Evolutionary conservation across 2,329 filamentous ascomycete genomes (phyloP).

Genomic region (Penicillium freii): DNA sequence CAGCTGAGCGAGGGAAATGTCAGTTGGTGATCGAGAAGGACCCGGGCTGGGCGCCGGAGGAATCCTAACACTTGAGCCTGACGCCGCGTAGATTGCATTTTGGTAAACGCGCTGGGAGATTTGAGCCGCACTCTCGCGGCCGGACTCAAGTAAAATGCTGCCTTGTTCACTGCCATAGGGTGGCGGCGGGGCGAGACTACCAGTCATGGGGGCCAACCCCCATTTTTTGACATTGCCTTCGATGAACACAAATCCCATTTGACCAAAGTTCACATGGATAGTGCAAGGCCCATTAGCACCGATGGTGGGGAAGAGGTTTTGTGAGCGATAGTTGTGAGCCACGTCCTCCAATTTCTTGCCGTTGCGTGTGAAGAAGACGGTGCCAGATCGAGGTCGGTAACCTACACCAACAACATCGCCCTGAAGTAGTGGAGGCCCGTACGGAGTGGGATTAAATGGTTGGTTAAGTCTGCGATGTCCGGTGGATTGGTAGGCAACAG

Average conservation of each 20-base stretch:
- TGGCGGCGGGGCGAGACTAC: slow-evolving; percentile 88
- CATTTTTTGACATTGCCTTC: slow-evolving; percentile 99
- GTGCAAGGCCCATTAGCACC: slow-evolving; percentile 90
- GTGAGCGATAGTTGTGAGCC: slow-evolving; percentile 84
- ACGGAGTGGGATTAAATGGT: slow-evolving; percentile 75
- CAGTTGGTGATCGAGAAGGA: slow-evolving; percentile 84
- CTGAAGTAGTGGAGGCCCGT: slow-evolving; percentile 82
- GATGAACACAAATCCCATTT: slow-evolving; percentile 97
- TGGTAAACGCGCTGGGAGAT: slow-evolving; percentile 44
- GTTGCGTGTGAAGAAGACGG: slow-evolving; percentile 97
- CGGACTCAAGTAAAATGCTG: slow-evolving; percentile 88
- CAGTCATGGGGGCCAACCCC: slow-evolving; percentile 93
- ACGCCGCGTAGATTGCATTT: slow-evolving; percentile 67
- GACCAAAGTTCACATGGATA: slow-evolving; percentile 95
- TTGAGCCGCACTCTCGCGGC: slow-evolving; percentile 56
- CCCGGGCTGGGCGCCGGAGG: slow-evolving; percentile 77
- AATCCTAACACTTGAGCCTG: slow-evolving; percentile 75
- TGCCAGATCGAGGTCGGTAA: slow-evolving; percentile 89
- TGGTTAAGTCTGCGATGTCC: slow-evolving; percentile 89
- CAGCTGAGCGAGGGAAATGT: slow-evolving; percentile 89
- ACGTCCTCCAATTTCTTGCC: slow-evolving; percentile 97
- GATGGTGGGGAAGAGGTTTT: slow-evolving; percentile 97
- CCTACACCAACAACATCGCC: slow-evolving; percentile 95
- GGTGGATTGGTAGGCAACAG: slow-evolving; percentile 84
- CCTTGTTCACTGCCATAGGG: slow-evolving; percentile 97